Base-by-base conservation (phyloP, 495 filamentous ascomycete genomes). In the Aspergillus cavernicola region DNA sequence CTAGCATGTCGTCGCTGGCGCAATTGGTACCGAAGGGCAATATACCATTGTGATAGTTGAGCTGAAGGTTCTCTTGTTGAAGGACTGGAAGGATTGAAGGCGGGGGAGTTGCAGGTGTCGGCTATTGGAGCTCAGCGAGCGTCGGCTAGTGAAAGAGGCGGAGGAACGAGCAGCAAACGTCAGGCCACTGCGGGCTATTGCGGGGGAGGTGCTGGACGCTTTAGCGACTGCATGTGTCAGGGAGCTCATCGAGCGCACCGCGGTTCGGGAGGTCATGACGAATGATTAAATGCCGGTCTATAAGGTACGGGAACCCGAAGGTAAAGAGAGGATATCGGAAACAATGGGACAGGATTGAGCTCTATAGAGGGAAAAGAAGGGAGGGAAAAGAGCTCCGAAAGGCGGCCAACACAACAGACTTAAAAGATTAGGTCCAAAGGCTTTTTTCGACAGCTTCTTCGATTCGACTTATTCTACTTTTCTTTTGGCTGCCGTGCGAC, bases 1-100 rank as follows among this genome's bases (percentile, higher is more conserved):
- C 18, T 8, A 24, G 3, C 11, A 24, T 35, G 18, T 31, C 29
- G 8, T 16, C 29, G 13, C 10, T 12, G 11, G 29, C 2, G 9
- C 31, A 5, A 22, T 24, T 20, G 15, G n/a, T 5, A 33, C 2
- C 19, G 16, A 15, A n/a, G 44, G 12, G 31, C 3, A 1, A 33
- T 33, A 13, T 67, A 76, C 73, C 73, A 76, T 76, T 60, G 53
- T 74, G 62, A 66, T 53, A 45, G 71, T 73, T 52, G 71, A 70
- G 61, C 64, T 66, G 61, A 76, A 76, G 36, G 69, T 61, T 63
- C 73, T 62, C 66, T 72, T 67, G 67, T 58, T 67, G 48, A 59
- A 37, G 51, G 62, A 61, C 64, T 66, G 67, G 39, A 73, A 42
- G 28, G 65, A 66, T 55, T 76, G 71, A 50, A 76, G 67, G 63